These are phyloP conservation scores for Monosporascus sp. DNA, from an alignment of 2,329 filamentous ascomycete genomes.

Conservation along the genomic window DNA sequence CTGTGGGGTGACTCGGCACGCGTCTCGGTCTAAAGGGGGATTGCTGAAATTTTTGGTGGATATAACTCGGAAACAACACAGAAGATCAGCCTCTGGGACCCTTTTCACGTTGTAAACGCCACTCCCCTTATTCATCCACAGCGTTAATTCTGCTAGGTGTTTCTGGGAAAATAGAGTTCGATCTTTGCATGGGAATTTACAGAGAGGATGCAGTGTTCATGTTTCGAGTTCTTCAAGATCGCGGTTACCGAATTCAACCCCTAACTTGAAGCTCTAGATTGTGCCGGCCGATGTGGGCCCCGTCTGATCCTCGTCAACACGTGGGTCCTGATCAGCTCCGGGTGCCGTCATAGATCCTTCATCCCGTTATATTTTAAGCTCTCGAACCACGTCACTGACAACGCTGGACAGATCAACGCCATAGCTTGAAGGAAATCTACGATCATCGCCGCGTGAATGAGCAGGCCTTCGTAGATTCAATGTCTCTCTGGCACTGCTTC, in stretches of 20 bases:
- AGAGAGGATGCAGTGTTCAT: too few relatives aligned
- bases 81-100: too few relatives aligned
- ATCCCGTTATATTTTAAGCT: neutral
- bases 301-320: neutral
- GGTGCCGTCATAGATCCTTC: neutral
- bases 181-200: too few relatives aligned
- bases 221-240: too few relatives aligned
- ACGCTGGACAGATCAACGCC: neutral
- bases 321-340: neutral
- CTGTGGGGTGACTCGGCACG: too few relatives aligned
- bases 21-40: too few relatives aligned
- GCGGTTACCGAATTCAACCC: too few relatives aligned
- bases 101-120: too few relatives aligned
- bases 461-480: neutral
- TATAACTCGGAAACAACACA: too few relatives aligned
- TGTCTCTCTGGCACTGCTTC: neutral
- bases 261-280: neutral
- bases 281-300: neutral
- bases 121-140: too few relatives aligned
- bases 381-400: neutral
- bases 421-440: neutral
- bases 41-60: too few relatives aligned
- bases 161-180: neutral
- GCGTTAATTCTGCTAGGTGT: neutral
- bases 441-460: neutral